Evolutionary conservation across 495 filamentous ascomycete genomes (phyloP).

Genomic region (Tuber brumale): DNA sequence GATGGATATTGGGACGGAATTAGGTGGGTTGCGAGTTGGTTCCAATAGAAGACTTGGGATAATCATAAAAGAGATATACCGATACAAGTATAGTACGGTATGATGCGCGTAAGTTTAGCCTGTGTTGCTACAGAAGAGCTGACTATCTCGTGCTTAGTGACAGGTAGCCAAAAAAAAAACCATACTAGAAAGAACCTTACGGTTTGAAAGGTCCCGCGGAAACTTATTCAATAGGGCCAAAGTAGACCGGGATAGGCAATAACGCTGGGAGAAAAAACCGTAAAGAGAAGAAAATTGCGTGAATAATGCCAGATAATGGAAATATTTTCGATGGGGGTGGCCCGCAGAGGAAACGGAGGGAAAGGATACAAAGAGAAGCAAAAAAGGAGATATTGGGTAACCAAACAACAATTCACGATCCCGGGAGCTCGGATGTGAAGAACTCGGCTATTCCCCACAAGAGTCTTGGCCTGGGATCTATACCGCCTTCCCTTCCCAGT

Average conservation of each 20-base stretch:
- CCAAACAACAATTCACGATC: background rate
- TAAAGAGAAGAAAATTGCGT: background rate
- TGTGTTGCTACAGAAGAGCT: too few species aligned
- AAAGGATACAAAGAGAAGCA: background rate
- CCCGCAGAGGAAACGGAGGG: background rate
- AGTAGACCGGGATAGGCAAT: background rate
- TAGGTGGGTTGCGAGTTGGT: too few species aligned
- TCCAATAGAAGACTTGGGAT: too few species aligned
- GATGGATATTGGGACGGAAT: too few species aligned
- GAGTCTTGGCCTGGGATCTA: background rate
- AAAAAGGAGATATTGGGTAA: background rate
- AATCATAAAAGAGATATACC: too few species aligned
- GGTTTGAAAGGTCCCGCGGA: background rate
- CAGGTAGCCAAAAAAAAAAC: too few species aligned
- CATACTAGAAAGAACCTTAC: background rate
- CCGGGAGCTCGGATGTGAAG: background rate
- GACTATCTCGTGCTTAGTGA: too few species aligned
- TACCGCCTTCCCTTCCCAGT: background rate
- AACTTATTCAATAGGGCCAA: background rate
- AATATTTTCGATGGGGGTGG: background rate
- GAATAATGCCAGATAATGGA: background rate
- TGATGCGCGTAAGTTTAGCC: too few species aligned
- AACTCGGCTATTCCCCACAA: background rate
- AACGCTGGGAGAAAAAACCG: too few species aligned
- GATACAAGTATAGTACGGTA: too few species aligned